Percentiles rank a stretch among this genome's conserved stretches.
Conservation (phyloP, 257 asterid genomes). For the Nicotiana tomentosiformis region DNA sequence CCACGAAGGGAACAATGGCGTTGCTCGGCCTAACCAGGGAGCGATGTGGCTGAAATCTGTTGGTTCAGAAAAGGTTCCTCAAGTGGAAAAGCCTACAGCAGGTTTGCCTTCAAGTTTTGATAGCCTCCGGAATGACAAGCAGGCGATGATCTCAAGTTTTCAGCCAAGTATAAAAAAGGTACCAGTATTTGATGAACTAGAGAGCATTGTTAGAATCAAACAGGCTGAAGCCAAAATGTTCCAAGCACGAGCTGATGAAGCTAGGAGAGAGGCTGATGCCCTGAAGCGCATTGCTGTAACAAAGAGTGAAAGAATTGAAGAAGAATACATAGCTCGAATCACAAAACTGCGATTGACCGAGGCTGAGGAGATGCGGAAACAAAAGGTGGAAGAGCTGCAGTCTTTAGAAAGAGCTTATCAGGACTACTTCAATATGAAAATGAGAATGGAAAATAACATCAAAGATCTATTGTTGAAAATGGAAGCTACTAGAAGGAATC, state of each 20-base stretch:
- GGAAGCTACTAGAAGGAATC: conserved; percentile 85
- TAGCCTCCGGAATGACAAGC: conserved; percentile 36
- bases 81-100: conserved; percentile 38
- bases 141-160: conserved; percentile 30
- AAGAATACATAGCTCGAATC: conserved; percentile 60
- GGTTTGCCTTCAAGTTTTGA: conserved; percentile 37
- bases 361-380: conserved; percentile 90
- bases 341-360: conserved; percentile 62
- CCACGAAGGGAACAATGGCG: conserved; percentile 46
- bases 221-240: conserved; percentile 93
- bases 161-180: conserved; percentile 36
- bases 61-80: conserved; percentile 44
- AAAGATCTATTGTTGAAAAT: conserved; percentile 82
- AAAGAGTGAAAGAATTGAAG: conserved; percentile 70
- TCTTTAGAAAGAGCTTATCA: conserved; percentile 62
- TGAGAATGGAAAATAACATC: conserved; percentile 86
- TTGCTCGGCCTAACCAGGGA: conserved; percentile 57
- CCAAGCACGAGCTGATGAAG: conserved; percentile 86
- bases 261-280: conserved; percentile 82
- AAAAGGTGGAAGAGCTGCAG: conserved; percentile 77
- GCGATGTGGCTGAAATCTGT: conserved; percentile 52
- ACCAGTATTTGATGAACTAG: conserved; percentile 73
- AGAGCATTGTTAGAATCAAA: conserved; percentile 84
- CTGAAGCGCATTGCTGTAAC: conserved; percentile 57
- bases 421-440: conserved; percentile 77